phyloP scores from a whole-genome alignment of 345 rosid species.

The Eucalyptus tenuipes region DNA sequence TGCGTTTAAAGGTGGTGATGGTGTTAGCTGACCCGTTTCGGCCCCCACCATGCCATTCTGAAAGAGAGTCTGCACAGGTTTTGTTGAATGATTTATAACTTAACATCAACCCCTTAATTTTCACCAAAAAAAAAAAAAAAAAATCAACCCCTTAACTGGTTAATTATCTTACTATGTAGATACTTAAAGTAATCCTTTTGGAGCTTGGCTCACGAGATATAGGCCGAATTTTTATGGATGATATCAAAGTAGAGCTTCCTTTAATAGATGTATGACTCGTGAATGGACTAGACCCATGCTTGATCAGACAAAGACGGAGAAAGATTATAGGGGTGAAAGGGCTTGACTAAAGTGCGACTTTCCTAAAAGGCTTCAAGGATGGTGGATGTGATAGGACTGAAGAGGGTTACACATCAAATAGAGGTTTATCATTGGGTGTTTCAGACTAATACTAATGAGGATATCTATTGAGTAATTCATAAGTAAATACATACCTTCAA shows the following conservation, averaged over 20 bases:
- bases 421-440: neutral
- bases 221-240: neutral
- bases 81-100: neutral
- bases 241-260: neutral
- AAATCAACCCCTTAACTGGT: neutral
- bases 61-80: neutral
- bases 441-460: neutral
- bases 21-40: constrained; percentile 3
- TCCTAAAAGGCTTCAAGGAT: neutral
- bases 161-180: neutral
- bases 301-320: neutral
- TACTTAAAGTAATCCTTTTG: neutral
- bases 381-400: neutral
- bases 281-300: neutral
- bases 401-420: neutral
- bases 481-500: neutral
- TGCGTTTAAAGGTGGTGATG: constrained; percentile 22
- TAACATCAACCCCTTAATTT: neutral
- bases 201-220: neutral
- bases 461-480: neutral
- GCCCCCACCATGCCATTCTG: neutral
- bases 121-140: no score
- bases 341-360: neutral
- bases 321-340: neutral
- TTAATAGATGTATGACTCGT: neutral